phyloP scores from a whole-genome alignment of 1,139 yeast genomes.

The Yamadazyma songkhlaensis region DNA sequence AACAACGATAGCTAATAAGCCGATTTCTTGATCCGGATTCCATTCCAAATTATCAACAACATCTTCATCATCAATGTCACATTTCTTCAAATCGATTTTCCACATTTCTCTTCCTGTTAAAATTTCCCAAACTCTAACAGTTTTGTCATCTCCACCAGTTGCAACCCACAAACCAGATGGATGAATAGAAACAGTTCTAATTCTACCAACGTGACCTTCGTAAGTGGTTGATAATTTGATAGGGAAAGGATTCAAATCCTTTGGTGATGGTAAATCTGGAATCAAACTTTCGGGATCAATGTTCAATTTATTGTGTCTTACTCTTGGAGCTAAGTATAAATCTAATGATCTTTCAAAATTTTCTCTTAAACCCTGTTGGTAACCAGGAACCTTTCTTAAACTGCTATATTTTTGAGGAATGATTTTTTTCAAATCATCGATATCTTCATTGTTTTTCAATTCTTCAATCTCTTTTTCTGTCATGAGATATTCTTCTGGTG shows the following conservation, averaged over 20 bases:
- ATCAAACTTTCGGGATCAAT: constrained; percentile 95
- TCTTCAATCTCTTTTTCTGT: constrained; percentile 72
- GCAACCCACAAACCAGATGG: constrained; percentile 95
- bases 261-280: constrained; percentile 96
- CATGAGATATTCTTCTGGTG: constrained; percentile 90
- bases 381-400: constrained; percentile 91
- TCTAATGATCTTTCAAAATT: constrained; percentile 93
- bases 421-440: constrained; percentile 76
- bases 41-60: constrained; percentile 81
- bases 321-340: constrained; percentile 93
- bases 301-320: constrained; percentile 83
- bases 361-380: constrained; percentile 80
- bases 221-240: constrained; percentile 82
- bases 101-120: constrained; percentile 92
- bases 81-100: constrained; percentile 53
- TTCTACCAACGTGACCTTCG: constrained; percentile 79
- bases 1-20: constrained; percentile 78
- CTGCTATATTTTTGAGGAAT: constrained; percentile 80
- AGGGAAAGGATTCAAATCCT: constrained; percentile 98
- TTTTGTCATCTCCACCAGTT: constrained; percentile 96
- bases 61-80: constrained; percentile 36
- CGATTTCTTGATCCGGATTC: constrained; percentile 78
- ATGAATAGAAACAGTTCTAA: constrained; percentile 80
- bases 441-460: constrained; percentile 72
- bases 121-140: constrained; percentile 95